A percentile compares a stretch with the other conserved stretches of the same genome.
Evolutionary conservation across 352 stramenopile species (phyloP).

Genomic region (Globisporangium heterothallicum): DNA sequence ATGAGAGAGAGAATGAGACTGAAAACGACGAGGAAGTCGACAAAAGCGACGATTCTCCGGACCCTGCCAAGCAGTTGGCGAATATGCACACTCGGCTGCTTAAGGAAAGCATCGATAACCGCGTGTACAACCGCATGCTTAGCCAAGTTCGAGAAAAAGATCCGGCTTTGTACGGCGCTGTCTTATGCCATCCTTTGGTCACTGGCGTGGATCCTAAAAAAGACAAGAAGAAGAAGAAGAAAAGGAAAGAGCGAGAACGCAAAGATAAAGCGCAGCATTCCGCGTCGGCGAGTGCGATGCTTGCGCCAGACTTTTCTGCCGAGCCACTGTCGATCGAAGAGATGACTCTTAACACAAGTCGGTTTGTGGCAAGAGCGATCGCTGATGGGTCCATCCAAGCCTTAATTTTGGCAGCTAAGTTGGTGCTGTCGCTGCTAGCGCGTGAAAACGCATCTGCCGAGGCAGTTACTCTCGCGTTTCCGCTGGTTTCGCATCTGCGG

Average conservation of each 20-base stretch:
- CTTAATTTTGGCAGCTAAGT: slow-evolving; percentile 65
- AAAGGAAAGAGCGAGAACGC: slow-evolving; percentile 72
- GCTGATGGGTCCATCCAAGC: slow-evolving; percentile 72
- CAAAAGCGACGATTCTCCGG: slow-evolving; percentile 30
- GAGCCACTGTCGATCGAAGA: slow-evolving; percentile 48
- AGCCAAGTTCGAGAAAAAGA: slow-evolving; percentile 73
- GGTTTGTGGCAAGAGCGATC: slow-evolving; percentile 73
- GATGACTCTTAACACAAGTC: slow-evolving; percentile 56
- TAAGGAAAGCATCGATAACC: slow-evolving; percentile 63
- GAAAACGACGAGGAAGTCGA: slow-evolving; percentile 56
- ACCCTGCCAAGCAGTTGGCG: slow-evolving; percentile 43
- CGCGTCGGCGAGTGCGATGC: slow-evolving; percentile 41
- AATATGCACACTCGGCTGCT: slow-evolving; percentile 50
- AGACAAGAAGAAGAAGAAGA: slow-evolving; percentile 84
- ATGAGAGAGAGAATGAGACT: slow-evolving; percentile 48
- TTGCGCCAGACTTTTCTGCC: slow-evolving; percentile 60
- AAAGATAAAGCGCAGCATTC: slow-evolving; percentile 55
- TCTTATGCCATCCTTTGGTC: slow-evolving; percentile 80
- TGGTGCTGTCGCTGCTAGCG: slow-evolving; percentile 48
- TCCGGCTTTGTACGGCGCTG: slow-evolving; percentile 74
- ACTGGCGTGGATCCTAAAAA: slow-evolving; percentile 72
- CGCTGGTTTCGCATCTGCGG: slow-evolving; percentile 61
- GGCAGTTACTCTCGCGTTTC: slow-evolving; percentile 26
- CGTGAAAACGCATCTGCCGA: slow-evolving; percentile 11
- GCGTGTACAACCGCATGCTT: slow-evolving; percentile 77